Evolutionary conservation across 257 asterid species (phyloP), one percentile per base, ranked within the genome.

Genomic region (Plantago elongata): DNA sequence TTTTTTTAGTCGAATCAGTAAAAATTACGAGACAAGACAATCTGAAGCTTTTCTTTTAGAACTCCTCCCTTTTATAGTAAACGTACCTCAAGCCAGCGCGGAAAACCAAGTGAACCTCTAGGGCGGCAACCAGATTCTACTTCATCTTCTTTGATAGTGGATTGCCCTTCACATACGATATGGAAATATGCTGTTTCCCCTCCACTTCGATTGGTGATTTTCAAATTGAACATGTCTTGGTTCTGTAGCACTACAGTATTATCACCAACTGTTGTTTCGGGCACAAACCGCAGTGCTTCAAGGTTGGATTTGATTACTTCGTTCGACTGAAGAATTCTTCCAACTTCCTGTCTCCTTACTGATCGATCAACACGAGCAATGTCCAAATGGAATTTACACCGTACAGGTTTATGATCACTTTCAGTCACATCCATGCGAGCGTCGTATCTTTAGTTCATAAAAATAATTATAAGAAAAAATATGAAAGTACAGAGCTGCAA

Each of bases 391-490:
- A 93, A 67, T 62, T 84, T 93, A 87, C 99, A 93, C 11, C 99
- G 75, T 14, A 93, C 95, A 0, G 97, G 99, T 54, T 93, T 93
- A 61, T 93, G 99, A 77, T 93, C 99, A 58, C 97, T 93, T 61
- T 93, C 99, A 4, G 79, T 85, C 30, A 93, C 97, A 60, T 89
- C 95, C 99, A 89, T 93, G 51, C 90, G 78, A 29, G 95, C 99
- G 61, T 87, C 97, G 5, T 93, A 89, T 81, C 99, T 93, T 64
- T 9, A 6, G 45, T 46, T 54, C 48, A 54, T 22, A 17, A 22
- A 54, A 61, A 37, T 22, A 50, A 51, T 30, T 17, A 27, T 44
- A 17, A 42, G 0, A 57, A 40, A 13, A 10, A 7, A 3, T 43
- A 3, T 47, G 0, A 3, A 40, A 14, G 37, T 45, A 22, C 14